These are phyloP conservation scores for Backusella tuberculispora DNA, from an alignment of 192 early-diverging fungal genomes.

Conservation along the genomic window DNA sequence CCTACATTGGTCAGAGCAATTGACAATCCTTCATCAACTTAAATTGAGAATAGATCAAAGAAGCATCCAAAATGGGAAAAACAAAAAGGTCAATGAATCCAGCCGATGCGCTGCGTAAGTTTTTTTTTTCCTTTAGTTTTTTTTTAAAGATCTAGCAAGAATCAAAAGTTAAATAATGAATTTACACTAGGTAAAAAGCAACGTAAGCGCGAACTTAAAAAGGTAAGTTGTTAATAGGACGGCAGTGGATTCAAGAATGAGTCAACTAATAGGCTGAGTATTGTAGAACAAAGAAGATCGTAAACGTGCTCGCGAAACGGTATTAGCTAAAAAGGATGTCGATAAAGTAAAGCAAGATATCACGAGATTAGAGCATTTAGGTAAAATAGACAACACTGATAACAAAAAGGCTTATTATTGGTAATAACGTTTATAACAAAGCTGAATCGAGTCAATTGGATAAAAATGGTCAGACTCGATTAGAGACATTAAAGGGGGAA, in stretches of 20 bases:
- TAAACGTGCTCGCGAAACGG: conserved; percentile 56
- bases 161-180: background rate
- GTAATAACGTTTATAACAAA: background rate
- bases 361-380: conserved; percentile 43
- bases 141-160: background rate
- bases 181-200: conserved; percentile 38
- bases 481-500: conserved; percentile 51
- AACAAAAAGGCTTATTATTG: background rate
- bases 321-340: conserved; percentile 60
- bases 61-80: conserved; percentile 25
- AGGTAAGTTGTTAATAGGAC: conserved; percentile 21
- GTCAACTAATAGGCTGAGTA: background rate
- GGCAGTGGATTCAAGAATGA: background rate
- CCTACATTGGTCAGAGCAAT: background rate
- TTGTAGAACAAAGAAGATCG: conserved; percentile 68
- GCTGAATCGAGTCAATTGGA: conserved; percentile 48
- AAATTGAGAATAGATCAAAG: background rate
- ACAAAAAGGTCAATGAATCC: conserved; percentile 41
- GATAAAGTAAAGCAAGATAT: conserved; percentile 58
- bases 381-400: conserved; percentile 32
- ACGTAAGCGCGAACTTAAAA: conserved; percentile 42
- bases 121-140: no score
- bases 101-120: conserved; percentile 41
- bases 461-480: conserved; percentile 46
- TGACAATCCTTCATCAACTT: background rate